Evolutionary conservation across 148 eudicot species (phyloP).

Genomic region (Hydrangea macrophylla): DNA sequence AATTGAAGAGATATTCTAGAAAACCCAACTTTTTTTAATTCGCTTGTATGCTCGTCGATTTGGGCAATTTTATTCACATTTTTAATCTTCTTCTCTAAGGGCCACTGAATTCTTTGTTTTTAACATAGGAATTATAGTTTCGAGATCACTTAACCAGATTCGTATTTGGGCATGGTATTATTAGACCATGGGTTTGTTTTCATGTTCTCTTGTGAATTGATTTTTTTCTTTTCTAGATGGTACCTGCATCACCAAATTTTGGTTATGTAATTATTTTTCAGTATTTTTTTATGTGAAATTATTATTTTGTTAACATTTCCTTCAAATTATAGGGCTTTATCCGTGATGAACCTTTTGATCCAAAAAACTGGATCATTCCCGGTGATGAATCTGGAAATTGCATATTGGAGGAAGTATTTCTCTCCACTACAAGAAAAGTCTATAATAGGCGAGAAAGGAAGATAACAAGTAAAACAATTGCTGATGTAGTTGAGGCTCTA

Average conservation of each 20-base stretch:
- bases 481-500: conserved; percentile 92
- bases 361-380: conserved; percentile 68
- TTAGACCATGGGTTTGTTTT: no score
- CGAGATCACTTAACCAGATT: no score
- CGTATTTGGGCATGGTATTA: no score
- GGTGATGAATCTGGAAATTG: conserved; percentile 40
- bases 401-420: conserved; percentile 33
- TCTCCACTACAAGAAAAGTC: conserved; percentile 32
- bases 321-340: conserved; percentile 68
- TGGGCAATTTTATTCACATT: no score
- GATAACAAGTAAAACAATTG: conserved; percentile 63
- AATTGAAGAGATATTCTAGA: no score
- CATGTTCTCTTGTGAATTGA: no score
- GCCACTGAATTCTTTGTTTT: no score
- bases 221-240: neutral
- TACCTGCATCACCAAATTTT: neutral
- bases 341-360: conserved; percentile 63
- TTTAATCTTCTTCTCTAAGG: no score
- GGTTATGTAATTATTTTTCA: neutral
- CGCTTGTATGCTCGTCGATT: no score
- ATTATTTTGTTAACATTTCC: neutral
- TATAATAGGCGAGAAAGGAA: conserved; percentile 38
- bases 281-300: neutral
- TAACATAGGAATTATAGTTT: no score
- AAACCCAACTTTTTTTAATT: no score